phyloP scores from a whole-genome alignment of 371 early-diverging fungal genomes.

The Lichtheimia ramosa region DNA sequence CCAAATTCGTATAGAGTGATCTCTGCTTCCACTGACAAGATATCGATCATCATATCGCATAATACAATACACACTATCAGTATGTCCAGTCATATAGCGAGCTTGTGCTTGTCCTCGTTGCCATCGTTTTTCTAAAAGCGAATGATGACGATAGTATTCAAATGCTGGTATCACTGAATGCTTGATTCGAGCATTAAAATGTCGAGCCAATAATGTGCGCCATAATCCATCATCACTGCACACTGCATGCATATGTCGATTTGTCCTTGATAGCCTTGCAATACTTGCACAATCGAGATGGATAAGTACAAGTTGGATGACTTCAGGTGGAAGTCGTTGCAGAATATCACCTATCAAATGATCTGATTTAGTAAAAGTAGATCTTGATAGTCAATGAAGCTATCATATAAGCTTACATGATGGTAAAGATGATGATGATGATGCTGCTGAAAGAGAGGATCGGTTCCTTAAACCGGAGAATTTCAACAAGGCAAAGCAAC shows the following conservation, averaged over 20 bases:
- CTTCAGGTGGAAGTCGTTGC: slow-evolving; percentile 25
- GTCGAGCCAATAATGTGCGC: slow-evolving; percentile 23
- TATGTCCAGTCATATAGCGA: slow-evolving; percentile 74
- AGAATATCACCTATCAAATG: neutral
- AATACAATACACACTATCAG: slow-evolving; percentile 93
- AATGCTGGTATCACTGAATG: slow-evolving; percentile 1
- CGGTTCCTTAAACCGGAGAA: slow-evolving; percentile 1
- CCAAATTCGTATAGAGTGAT: slow-evolving; percentile 85
- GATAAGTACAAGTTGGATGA: slow-evolving; percentile 21
- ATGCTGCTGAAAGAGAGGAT: neutral
- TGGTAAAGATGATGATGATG: neutral
- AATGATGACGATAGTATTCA: slow-evolving; percentile 26
- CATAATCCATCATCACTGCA: slow-evolving; percentile 25
- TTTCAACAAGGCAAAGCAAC: slow-evolving; percentile 4
- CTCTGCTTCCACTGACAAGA: slow-evolving; percentile 92
- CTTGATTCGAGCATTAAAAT: slow-evolving; percentile 16
- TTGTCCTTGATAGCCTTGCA: slow-evolving; percentile 26
- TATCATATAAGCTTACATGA: neutral
- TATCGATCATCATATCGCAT: slow-evolving; percentile 70
- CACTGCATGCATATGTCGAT: slow-evolving; percentile 13
- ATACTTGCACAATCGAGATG: slow-evolving; percentile 26
- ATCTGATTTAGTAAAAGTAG: neutral
- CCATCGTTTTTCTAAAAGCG: slow-evolving; percentile 33
- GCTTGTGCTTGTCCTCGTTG: slow-evolving; percentile 29
- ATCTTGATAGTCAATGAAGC: neutral